Evolutionary conservation across 1,139 yeast species (phyloP), one percentile per base, ranked within the genome.

Genomic region (Suhomyces bribrorum): DNA sequence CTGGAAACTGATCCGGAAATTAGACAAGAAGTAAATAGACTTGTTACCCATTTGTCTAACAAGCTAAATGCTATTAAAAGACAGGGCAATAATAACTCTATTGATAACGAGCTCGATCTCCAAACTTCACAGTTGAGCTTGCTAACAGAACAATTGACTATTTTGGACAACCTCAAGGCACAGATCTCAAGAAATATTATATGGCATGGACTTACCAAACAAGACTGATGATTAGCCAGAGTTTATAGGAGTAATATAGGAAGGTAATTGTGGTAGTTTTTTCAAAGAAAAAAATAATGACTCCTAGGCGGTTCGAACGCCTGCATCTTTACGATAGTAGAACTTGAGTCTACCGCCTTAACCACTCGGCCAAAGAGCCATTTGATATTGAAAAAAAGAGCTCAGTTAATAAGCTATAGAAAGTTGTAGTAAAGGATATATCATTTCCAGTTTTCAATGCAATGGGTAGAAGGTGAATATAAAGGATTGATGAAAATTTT

Each of bases 261-360:
- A 14, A 17, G 28, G 16, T 17, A 32, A 26, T 29, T 20, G 23
- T 20, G 23, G 23, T 3, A 20, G 5, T n/a, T n/a, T n/a, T n/a
- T n/a, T n/a, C 23, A 20, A 26, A 7, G 11, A 23, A 38, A 46
- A 43, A 46, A 47, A 49, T 45, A 43, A 34, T 48, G 52, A 49
- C 48, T 45, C 50, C 51, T 35, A 45, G 50, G 52, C 49, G 53
- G 48, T 48, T 48, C 52, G 52, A 49, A 48, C 52, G 49, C 54
- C 46, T 43, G 54, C 53, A 48, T 48, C 52, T 48, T 57, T 56
- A 56, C 62, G 62, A 57, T 57, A 57, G 54, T 52, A 57, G 62
- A 57, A 57, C 62, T 57, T 57, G 62, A 57, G 62, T 57, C 62
- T 57, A 52, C 59, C 62, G 62, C 62, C 62, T 57, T 57, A 57